phyloP scores from a whole-genome alignment of 108 stramenopile species.

The Licmophora abbreviata region DNA sequence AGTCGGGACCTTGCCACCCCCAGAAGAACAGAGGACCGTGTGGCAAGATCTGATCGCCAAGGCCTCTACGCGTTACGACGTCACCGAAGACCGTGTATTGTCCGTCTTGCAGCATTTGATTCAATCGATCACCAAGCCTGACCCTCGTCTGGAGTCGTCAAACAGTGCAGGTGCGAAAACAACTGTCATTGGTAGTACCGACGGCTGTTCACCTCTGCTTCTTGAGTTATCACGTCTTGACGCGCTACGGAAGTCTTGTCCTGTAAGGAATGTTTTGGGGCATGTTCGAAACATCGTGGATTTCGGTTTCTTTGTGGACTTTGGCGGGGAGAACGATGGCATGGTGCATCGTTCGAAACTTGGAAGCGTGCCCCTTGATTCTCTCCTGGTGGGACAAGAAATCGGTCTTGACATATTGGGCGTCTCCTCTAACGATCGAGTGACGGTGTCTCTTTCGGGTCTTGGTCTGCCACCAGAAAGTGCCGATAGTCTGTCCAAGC shows the following conservation, averaged over 20 bases:
- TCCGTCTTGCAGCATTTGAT: constrained; percentile 36
- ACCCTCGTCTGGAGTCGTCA: constrained; percentile 26
- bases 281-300: constrained; percentile 53
- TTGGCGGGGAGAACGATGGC: constrained; percentile 43
- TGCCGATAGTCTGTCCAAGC: neutral
- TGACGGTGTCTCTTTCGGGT: constrained; percentile 39
- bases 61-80: constrained; percentile 23
- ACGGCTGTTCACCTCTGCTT: constrained; percentile 13
- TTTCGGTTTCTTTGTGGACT: constrained; percentile 61
- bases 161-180: neutral
- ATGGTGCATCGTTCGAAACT: constrained; percentile 45
- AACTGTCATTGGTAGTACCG: constrained; percentile 1
- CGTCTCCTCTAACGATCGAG: constrained; percentile 16
- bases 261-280: constrained; percentile 34
- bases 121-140: constrained; percentile 40
- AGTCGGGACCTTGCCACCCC: constrained; percentile 8
- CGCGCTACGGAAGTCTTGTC: constrained; percentile 12
- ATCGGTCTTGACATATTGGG: constrained; percentile 46
- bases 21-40: constrained; percentile 5
- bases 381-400: constrained; percentile 42
- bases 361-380: constrained; percentile 18
- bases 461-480: constrained; percentile 16
- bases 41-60: constrained; percentile 16
- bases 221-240: constrained; percentile 6
- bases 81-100: constrained; percentile 26